Conservation (phyloP, 1,139 yeast genomes). For the Taiozyma sp. region DNA sequence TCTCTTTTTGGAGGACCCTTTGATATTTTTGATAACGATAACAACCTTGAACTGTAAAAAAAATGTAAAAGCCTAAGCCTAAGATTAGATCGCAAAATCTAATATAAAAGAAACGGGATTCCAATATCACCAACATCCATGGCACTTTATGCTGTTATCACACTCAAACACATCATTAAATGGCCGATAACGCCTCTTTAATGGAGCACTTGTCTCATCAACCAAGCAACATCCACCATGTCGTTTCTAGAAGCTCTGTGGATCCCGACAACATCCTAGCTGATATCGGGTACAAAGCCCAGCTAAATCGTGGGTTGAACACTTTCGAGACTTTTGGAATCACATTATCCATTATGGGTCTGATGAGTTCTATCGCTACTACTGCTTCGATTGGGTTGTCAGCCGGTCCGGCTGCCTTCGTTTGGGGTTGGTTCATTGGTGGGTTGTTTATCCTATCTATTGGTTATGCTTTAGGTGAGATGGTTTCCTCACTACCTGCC, state of each 20-base stretch:
- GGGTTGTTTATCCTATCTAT: constrained; percentile 33
- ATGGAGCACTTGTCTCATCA: neutral
- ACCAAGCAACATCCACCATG: neutral
- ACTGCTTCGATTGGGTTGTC: constrained; percentile 26
- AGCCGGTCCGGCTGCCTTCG: constrained; percentile 48
- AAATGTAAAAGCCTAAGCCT: neutral
- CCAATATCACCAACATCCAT: too few species aligned
- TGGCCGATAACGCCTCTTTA: neutral
- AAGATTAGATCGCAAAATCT: neutral
- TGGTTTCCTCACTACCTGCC: constrained; percentile 65
- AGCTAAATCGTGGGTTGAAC: neutral
- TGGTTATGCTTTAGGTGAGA: constrained; percentile 46
- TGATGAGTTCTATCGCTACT: constrained; percentile 16
- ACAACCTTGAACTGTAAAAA: neutral
- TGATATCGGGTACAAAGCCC: constrained; percentile 1
- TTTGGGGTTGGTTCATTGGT: constrained; percentile 28
- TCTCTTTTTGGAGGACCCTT: neutral
- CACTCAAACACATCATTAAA: neutral
- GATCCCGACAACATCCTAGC: neutral
- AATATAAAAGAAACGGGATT: neutral
- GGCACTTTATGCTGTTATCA: neutral
- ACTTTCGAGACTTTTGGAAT: constrained; percentile 2
- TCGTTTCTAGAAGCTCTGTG: neutral
- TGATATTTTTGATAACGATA: neutral
- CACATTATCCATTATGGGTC: constrained; percentile 1